Conservation (phyloP, 2,329 filamentous ascomycete species). For the Cyclaneusma minus region DNA sequence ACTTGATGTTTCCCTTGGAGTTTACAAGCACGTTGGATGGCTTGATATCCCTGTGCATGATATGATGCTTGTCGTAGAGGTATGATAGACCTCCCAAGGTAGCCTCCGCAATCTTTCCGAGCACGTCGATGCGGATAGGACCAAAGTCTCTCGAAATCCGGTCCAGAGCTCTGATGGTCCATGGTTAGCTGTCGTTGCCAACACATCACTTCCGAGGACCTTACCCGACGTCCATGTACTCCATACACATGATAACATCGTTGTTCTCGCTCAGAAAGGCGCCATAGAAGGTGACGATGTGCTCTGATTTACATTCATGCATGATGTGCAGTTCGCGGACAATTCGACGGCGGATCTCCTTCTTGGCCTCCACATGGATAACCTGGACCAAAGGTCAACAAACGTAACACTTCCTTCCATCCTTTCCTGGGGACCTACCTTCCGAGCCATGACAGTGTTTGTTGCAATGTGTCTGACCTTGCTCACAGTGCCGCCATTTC, state of each 20-base stretch:
- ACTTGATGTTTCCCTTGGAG: slow-evolving; percentile 84
- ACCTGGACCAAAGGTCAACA: slow-evolving; percentile 38
- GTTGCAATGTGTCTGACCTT: slow-evolving; percentile 93
- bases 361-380: slow-evolving; percentile 96
- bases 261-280: slow-evolving; percentile 93
- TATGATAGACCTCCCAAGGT: slow-evolving; percentile 88
- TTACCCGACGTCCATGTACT: slow-evolving; percentile 98
- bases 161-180: slow-evolving; percentile 59
- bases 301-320: slow-evolving; percentile 91
- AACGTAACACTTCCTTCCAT: background rate
- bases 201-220: slow-evolving; percentile 19
- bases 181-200: slow-evolving; percentile 10
- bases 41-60: slow-evolving; percentile 99
- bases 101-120: slow-evolving; percentile 95
- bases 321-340: slow-evolving; percentile 96
- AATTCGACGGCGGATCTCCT: slow-evolving; percentile 91
- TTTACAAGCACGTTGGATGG: slow-evolving; percentile 96
- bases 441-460: slow-evolving; percentile 93
- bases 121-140: slow-evolving; percentile 84
- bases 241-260: slow-evolving; percentile 99
- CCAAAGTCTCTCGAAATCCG: slow-evolving; percentile 89
- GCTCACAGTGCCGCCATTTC: slow-evolving; percentile 95
- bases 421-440: slow-evolving; percentile 39
- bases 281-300: slow-evolving; percentile 96
- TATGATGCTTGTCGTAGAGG: slow-evolving; percentile 86